phyloP scores from a whole-genome alignment of 2,329 filamentous ascomycete genomes.

The Chrysoporthe austroafricana region DNA sequence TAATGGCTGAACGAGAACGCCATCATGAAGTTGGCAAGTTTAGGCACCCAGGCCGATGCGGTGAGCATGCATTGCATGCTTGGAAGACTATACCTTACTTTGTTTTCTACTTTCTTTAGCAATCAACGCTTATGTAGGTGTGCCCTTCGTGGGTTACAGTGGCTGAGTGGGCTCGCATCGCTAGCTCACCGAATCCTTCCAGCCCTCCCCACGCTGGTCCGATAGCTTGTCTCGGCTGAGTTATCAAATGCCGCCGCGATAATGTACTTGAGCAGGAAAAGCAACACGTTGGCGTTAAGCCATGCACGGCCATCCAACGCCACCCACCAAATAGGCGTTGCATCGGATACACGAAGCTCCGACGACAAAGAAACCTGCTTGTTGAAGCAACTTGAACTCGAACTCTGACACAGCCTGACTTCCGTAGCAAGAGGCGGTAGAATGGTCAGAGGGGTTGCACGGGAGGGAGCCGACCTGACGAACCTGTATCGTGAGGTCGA shows the following conservation, averaged over 20 bases:
- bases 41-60: background rate
- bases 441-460: background rate
- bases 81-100: background rate
- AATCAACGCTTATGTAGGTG: background rate
- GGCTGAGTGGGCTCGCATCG: background rate
- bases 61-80: conserved; percentile 7
- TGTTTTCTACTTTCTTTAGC: background rate
- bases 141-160: background rate
- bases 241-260: conserved; percentile 1
- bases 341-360: background rate
- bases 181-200: background rate
- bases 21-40: background rate
- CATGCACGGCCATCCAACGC: background rate
- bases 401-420: background rate
- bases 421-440: background rate
- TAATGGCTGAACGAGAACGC: background rate
- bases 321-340: background rate
- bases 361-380: background rate
- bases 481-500: background rate
- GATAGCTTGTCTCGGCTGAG: background rate
- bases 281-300: background rate
- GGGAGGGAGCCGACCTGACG: background rate
- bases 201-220: background rate
- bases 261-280: background rate
- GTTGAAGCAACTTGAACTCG: background rate